Percentiles rank a stretch among this genome's conserved stretches.
Evolutionary conservation across 2,329 filamentous ascomycete genomes (phyloP).

Genomic region (Peltaster fructicola): DNA sequence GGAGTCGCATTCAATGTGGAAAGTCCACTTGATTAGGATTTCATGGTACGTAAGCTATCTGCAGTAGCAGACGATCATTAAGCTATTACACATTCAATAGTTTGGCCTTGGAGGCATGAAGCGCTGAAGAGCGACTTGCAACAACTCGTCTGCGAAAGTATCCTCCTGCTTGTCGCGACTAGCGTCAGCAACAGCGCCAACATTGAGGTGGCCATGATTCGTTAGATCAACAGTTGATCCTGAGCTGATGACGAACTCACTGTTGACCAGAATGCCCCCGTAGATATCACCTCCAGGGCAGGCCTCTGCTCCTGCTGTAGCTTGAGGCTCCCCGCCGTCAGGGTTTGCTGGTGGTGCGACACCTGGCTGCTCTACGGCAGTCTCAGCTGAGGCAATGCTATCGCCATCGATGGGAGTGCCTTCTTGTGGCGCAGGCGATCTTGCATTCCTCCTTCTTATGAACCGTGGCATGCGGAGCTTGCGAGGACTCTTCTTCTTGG

Average conservation of each 20-base stretch:
- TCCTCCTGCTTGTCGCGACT: constrained; percentile 25
- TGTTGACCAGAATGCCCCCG: constrained; percentile 21
- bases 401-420: constrained; percentile 2
- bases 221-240: constrained; percentile 4
- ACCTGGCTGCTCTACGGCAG: constrained; percentile 3
- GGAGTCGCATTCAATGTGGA: too few species aligned
- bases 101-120: constrained; percentile 9
- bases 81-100: too few species aligned
- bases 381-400: constrained; percentile 1
- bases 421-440: constrained; percentile 1
- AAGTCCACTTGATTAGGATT: too few species aligned
- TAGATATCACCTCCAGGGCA: constrained; percentile 10
- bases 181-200: constrained; percentile 15
- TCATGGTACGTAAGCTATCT: too few species aligned
- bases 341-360: constrained; percentile 3
- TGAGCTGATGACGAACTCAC: constrained; percentile 18
- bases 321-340: background rate
- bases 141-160: constrained; percentile 23
- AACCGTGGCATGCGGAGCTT: constrained; percentile 3
- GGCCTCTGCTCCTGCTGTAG: constrained; percentile 1
- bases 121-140: constrained; percentile 14
- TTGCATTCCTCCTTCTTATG: constrained; percentile 2
- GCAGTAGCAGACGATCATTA: too few species aligned
- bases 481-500: constrained; percentile 2
- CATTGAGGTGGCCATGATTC: constrained; percentile 9